These are phyloP conservation scores for Chrysoporthe cubensis DNA, from an alignment of 2,329 filamentous ascomycete genomes.

Conservation along the genomic window DNA sequence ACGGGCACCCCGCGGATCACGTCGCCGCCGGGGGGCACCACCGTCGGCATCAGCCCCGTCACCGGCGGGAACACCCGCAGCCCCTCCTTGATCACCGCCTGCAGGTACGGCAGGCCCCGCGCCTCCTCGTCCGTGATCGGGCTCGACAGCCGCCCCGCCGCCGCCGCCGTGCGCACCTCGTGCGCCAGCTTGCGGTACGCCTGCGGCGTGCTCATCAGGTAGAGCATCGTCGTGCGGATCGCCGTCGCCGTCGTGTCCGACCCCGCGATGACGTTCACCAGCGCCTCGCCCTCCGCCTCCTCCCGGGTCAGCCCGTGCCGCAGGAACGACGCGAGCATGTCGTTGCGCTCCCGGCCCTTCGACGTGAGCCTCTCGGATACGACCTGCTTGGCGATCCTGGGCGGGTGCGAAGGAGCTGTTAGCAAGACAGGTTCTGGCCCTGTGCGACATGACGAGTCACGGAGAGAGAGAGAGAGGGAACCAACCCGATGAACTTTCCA, in stretches of 20 bases:
- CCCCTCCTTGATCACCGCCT: constrained; percentile 54
- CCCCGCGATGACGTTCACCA: constrained; percentile 51
- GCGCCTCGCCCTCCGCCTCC: constrained; percentile 49
- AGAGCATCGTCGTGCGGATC: constrained; percentile 51
- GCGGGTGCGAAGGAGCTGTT: not conserved
- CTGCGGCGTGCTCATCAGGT: constrained; percentile 49
- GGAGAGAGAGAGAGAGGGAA: not conserved
- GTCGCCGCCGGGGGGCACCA: constrained; percentile 44
- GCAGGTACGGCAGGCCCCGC: constrained; percentile 49
- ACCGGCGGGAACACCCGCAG: constrained; percentile 52
- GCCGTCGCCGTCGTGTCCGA: constrained; percentile 56
- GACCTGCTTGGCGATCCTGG: constrained; percentile 32
- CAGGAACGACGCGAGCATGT: constrained; percentile 48
- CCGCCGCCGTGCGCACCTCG: constrained; percentile 46
- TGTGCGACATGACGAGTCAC: constrained; percentile 16
- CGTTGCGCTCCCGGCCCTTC: constrained; percentile 35
- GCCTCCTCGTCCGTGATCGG: constrained; percentile 43
- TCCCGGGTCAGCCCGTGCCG: constrained; percentile 43
- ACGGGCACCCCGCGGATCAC: constrained; percentile 45
- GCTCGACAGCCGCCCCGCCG: constrained; percentile 38
- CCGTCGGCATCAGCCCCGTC: constrained; percentile 40
- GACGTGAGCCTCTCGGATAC: constrained; percentile 37
- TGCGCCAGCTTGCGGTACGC: constrained; percentile 45
- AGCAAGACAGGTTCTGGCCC: constrained; percentile 7
- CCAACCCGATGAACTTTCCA: constrained; percentile 28